Evolutionary conservation across 140 eudicot species (phyloP), one percentile per base, ranked within the genome.

Genomic region (Stevia rebaudiana): DNA sequence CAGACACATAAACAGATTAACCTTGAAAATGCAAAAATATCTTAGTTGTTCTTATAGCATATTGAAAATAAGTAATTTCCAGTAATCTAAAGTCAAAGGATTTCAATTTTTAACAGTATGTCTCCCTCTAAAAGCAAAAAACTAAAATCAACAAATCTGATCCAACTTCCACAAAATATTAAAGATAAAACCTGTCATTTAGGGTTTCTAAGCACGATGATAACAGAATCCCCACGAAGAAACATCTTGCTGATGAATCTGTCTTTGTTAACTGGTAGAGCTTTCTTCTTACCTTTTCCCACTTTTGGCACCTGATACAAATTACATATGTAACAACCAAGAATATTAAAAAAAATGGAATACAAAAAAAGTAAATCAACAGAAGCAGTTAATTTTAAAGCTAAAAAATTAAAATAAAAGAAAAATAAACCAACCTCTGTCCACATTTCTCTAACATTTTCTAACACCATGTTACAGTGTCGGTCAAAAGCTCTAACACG

Each of bases 401-500:
- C n/a, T n/a, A n/a, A n/a, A n/a, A n/a, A n/a, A n/a, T n/a, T 3
- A 28, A 55, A 0, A 6, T 55, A 28, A 40, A 28, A 28, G 33
- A 1, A 28, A 4, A 28, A n/a, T n/a, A 36, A 65, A 67, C 84
- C 5, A 48, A 86, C 97, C 95, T 90, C 97, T 3, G 97, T 89
- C 97, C 97, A 89, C 88, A 89, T 89, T 69, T 89, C 97, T 57
- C 91, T 68, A 18, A 89, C 95, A 47, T 89, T 89, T 76, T 89
- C 97, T 6, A 89, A 77, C 63, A 89, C 97, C 97, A 90, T 90
- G 73, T 90, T 90, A 73, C 97, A 90, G 73, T 86, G 97, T 13
- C 97, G 81, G 62, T 90, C 97, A 74, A 86, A 90, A 15, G 97
- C 95, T 76, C 95, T 86, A 75, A 90, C 97, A 49, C 95, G 95